Evolutionary conservation across 306 rosid species (phyloP), one percentile per base, ranked within the genome.

Genomic region (Glycine latifolia): DNA sequence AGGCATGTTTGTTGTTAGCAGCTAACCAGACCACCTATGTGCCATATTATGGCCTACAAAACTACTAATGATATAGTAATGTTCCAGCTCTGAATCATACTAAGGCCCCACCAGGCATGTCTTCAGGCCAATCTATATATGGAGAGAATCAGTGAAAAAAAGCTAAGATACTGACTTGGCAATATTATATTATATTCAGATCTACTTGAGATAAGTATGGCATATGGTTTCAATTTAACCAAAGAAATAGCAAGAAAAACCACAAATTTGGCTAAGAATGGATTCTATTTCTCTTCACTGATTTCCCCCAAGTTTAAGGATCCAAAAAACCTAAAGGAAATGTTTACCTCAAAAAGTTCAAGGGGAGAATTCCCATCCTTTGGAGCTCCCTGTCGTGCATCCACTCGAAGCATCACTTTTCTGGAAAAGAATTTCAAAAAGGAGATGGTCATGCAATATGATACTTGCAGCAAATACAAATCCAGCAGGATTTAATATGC

Each of bases 361-460:
- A 96, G 95, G 63, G 90, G 83, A 81, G 97, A 93, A 77, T 86
- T 93, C 69, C 99, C 99, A 69, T 96, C 98, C 87, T 87, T 96
- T 5, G 97, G 94, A 73, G 94, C 91, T 83, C 99, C 99, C 86
- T 93, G 99, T 79, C 86, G 89, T 71, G 99, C 99, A 88, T 96
- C 98, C 70, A 96, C 99, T 4, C 97, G 99, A 80, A 96, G 94
- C 99, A 96, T 89, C 75, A 88, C 86, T 76, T 90, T 87, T 84
- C 99, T 96, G 90, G 78, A 93, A 87, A 68, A 75, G 37, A 52
- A 67, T 3, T 59, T 49, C 44, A 77, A 59, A 58, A 17, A 73
- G 61, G 86, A 65, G 58, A 37, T n/a, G 76, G 73, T 70, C 75
- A 59, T 16, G 50, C 81, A 73, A 72, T 14, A 33, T 13, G 47